A percentile compares a stretch with the other conserved stretches of the same genome.
These are phyloP conservation scores for Alternaria hordeiaustralica DNA, from an alignment of 2,329 filamentous ascomycete genomes.

Conservation along the genomic window DNA sequence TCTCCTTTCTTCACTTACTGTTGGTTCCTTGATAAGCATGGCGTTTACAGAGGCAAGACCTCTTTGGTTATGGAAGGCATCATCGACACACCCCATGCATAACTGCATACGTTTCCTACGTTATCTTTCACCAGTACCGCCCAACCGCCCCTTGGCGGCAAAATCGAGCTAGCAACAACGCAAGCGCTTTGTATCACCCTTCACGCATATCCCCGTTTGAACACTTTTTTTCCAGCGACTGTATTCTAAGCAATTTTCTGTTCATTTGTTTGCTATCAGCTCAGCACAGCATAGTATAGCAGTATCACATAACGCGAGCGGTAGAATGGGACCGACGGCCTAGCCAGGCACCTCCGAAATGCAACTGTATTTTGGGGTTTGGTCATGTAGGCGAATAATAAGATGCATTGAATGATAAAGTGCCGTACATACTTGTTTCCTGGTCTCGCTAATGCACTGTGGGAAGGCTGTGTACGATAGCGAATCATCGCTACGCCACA, in stretches of 20 bases:
- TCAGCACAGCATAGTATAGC: slow-evolving; percentile 14
- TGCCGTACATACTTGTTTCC: slow-evolving; percentile 9
- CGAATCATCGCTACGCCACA: slow-evolving; percentile 24
- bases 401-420: slow-evolving; percentile 8
- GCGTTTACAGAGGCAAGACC: slow-evolving; percentile 19
- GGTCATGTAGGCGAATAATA: slow-evolving; percentile 21
- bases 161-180: slow-evolving; percentile 17
- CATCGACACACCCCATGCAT: slow-evolving; percentile 10
- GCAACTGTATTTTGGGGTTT: slow-evolving; percentile 5
- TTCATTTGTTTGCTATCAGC: slow-evolving; percentile 21
- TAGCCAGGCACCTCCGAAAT: slow-evolving; percentile 10
- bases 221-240: slow-evolving; percentile 13
- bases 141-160: slow-evolving; percentile 23
- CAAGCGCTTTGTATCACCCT: slow-evolving; percentile 35
- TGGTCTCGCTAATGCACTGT: slow-evolving; percentile 1
- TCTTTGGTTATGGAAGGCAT: slow-evolving; percentile 5
- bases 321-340: slow-evolving; percentile 8
- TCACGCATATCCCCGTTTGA: slow-evolving; percentile 24
- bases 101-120: slow-evolving; percentile 9
- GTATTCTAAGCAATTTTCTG: slow-evolving; percentile 12
- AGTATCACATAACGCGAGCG: slow-evolving; percentile 1
- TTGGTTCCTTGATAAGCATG: slow-evolving; percentile 26
- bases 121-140: slow-evolving; percentile 3
- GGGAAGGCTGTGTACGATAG: slow-evolving; percentile 4
- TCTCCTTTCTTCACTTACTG: slow-evolving; percentile 13